Percentiles rank a stretch among this genome's conserved stretches.
phyloP scores from a whole-genome alignment of 495 filamentous ascomycete genomes.

The Neurospora sp. region DNA sequence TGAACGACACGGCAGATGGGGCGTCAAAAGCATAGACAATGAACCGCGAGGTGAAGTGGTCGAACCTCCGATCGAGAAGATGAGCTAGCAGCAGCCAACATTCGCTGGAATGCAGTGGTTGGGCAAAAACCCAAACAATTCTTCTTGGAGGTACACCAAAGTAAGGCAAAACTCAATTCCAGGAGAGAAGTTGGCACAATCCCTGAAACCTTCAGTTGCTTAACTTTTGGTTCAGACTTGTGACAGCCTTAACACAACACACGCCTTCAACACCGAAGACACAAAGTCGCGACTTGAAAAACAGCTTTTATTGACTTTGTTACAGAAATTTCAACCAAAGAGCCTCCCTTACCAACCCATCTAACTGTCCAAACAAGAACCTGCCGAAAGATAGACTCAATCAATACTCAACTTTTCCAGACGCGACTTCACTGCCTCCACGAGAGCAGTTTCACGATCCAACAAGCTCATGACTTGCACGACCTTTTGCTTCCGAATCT shows the following conservation, averaged over 20 bases:
- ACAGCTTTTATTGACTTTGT: not conserved
- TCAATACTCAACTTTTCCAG: slow-evolving; percentile 24
- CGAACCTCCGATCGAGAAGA: not conserved
- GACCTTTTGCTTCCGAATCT: slow-evolving; percentile 57
- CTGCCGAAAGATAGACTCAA: slow-evolving; percentile 1
- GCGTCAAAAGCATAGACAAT: not conserved
- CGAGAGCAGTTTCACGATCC: slow-evolving; percentile 53
- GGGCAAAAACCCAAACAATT: not conserved
- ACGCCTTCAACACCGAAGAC: not conserved
- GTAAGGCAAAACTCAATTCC: not conserved
- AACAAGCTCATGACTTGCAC: slow-evolving; percentile 60
- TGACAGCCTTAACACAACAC: not conserved
- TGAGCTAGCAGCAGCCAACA: not conserved
- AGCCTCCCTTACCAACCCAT: not conserved
- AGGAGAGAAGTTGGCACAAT: not conserved
- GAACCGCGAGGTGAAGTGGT: not conserved
- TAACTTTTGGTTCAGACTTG: not conserved
- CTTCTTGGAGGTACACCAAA: not conserved
- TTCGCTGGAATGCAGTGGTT: not conserved
- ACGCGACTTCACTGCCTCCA: slow-evolving; percentile 35
- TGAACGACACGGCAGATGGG: not conserved
- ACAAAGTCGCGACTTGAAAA: not conserved
- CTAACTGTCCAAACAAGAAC: not conserved
- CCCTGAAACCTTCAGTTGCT: not conserved
- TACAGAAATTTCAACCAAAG: not conserved